Conservation (phyloP, 352 stramenopile genomes). For the Pythium pyrilobum region DNA sequence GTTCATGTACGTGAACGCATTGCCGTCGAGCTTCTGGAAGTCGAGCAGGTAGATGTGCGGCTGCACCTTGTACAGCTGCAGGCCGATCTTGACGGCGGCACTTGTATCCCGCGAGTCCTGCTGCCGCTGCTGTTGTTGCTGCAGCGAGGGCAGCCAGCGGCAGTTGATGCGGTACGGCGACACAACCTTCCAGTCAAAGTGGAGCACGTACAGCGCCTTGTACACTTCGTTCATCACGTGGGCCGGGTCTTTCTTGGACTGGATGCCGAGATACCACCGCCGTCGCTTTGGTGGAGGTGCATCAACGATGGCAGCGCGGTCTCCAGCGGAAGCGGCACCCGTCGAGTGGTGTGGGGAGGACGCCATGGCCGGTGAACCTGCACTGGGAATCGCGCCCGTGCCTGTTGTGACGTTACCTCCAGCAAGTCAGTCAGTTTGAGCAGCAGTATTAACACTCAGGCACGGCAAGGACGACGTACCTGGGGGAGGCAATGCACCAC, state of each 20-base stretch:
- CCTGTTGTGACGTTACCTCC: too few relatives aligned
- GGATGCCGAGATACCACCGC: conserved; percentile 99
- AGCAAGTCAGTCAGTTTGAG: too few relatives aligned
- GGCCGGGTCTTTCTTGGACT: conserved; percentile 99
- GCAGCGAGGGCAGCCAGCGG: conserved; percentile 82
- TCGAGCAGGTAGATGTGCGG: conserved; percentile 99
- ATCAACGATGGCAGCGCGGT: too few relatives aligned
- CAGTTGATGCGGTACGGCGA: conserved; percentile 97
- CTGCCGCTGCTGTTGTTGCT: conserved; percentile 28
- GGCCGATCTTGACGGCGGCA: conserved; percentile 93
- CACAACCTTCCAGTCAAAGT: conserved; percentile 97
- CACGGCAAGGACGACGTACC: too few relatives aligned
- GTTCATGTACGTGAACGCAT: conserved; percentile 99
- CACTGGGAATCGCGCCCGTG: too few relatives aligned
- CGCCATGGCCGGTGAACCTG: too few relatives aligned
- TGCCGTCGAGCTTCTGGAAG: conserved; percentile 95
- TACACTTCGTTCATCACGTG: conserved; percentile 99
- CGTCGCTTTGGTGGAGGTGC: conserved; percentile 61
- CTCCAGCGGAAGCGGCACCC: too few relatives aligned
- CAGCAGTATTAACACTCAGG: too few relatives aligned
- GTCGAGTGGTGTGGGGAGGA: too few relatives aligned
- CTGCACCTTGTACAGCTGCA: conserved; percentile 97
- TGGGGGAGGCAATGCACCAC: too few relatives aligned
- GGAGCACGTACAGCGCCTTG: conserved; percentile 95
- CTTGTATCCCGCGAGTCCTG: conserved; percentile 21